phyloP scores from a whole-genome alignment of 495 filamentous ascomycete genomes.

The Annulohypoxylon bovei region DNA sequence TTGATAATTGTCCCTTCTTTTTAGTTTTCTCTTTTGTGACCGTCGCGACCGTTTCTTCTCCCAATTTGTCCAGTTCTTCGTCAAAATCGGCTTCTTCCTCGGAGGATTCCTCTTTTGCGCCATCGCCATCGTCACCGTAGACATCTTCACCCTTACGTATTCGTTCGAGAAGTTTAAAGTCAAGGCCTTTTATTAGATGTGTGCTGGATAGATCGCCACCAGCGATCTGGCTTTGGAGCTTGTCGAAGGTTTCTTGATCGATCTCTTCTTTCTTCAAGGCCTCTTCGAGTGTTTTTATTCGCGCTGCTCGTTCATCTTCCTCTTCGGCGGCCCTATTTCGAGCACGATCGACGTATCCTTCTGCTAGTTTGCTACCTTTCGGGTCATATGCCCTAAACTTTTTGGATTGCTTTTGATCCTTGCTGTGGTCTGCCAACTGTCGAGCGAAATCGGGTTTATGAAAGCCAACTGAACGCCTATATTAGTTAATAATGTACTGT shows the following conservation, averaged over 20 bases:
- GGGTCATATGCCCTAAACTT: constrained; percentile 83
- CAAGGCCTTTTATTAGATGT: constrained; percentile 91
- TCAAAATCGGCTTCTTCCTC: constrained; percentile 65
- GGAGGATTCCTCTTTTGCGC: constrained; percentile 34
- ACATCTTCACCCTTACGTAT: constrained; percentile 80
- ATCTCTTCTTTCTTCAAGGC: constrained; percentile 85
- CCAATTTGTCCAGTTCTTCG: constrained; percentile 79
- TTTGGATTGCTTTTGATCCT: constrained; percentile 62
- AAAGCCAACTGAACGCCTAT: constrained; percentile 72
- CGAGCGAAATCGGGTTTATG: constrained; percentile 77
- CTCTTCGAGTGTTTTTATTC: constrained; percentile 83
- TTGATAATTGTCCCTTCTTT: constrained; percentile 79
- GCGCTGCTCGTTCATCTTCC: constrained; percentile 68
- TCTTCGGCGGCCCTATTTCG: constrained; percentile 63
- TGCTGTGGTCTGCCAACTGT: constrained; percentile 83
- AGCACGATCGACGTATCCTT: constrained; percentile 89
- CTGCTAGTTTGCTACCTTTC: constrained; percentile 80
- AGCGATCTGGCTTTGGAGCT: constrained; percentile 75
- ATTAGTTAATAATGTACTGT: constrained; percentile 43
- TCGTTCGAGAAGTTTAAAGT: constrained; percentile 80
- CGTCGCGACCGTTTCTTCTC: constrained; percentile 68
- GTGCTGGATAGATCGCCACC: constrained; percentile 83
- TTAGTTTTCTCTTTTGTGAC: constrained; percentile 65
- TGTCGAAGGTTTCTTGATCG: constrained; percentile 76
- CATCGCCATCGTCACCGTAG: constrained; percentile 52